Evolutionary conservation across 352 stramenopile species (phyloP).

Genomic region (Albugo laibachii): DNA sequence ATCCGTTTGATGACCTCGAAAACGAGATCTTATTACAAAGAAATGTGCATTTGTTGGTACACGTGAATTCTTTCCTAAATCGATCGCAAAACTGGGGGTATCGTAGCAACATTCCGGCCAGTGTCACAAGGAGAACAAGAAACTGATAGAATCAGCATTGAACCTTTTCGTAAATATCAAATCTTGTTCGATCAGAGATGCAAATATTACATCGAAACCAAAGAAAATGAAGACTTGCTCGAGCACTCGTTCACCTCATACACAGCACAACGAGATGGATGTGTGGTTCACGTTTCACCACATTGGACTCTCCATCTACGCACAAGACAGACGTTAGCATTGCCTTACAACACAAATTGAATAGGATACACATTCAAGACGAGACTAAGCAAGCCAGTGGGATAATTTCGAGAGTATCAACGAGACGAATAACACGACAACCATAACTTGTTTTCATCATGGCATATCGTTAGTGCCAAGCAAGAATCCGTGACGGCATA

Average conservation of each 20-base stretch:
- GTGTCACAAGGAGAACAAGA: slow-evolving; percentile 86
- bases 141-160: slow-evolving; percentile 19
- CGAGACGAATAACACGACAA: slow-evolving; percentile 87
- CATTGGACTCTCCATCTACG: slow-evolving; percentile 77
- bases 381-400: slow-evolving; percentile 79
- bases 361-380: slow-evolving; percentile 59
- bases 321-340: neutral
- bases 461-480: slow-evolving; percentile 97
- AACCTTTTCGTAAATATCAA: too few relatives aligned
- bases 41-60: slow-evolving; percentile 80
- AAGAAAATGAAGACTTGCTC: slow-evolving; percentile 90
- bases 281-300: slow-evolving; percentile 57
- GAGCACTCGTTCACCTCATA: slow-evolving; percentile 61
- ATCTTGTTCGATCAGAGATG: neutral
- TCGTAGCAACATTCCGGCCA: slow-evolving; percentile 73
- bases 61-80: slow-evolving; percentile 76
- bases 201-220: slow-evolving; percentile 77
- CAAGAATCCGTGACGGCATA: slow-evolving; percentile 98
- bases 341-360: slow-evolving; percentile 1
- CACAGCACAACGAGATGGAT: slow-evolving; percentile 74
- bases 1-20: slow-evolving; percentile 91
- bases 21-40: slow-evolving; percentile 91
- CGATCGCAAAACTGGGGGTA: slow-evolving; percentile 89
- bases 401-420: slow-evolving; percentile 94
- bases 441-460: slow-evolving; percentile 89